Percentiles rank a stretch among this genome's conserved stretches.
phyloP scores from a whole-genome alignment of 257 asterid species.

The Nicotiana noctiflora region DNA sequence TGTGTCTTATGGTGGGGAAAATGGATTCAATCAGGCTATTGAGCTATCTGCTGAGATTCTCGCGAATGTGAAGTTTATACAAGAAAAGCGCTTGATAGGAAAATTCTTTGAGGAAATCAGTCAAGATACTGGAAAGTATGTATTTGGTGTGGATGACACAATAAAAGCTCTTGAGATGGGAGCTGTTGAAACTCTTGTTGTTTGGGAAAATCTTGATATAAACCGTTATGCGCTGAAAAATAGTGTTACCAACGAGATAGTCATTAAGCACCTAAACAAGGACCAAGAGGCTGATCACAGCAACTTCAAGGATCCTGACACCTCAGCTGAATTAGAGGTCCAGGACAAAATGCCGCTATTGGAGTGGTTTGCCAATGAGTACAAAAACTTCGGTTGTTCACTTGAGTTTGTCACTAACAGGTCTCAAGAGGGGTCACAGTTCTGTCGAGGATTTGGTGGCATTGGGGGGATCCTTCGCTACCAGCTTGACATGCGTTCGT shows the following conservation, averaged over 20 bases:
- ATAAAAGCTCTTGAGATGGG: conserved; percentile 43
- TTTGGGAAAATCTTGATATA: conserved; percentile 46
- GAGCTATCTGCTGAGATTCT: conserved; percentile 40
- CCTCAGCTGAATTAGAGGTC: conserved; percentile 31
- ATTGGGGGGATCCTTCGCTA: conserved; percentile 45
- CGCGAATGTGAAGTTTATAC: conserved; percentile 41
- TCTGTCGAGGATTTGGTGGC: conserved; percentile 47
- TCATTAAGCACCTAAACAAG: conserved; percentile 35
- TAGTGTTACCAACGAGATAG: conserved; percentile 19
- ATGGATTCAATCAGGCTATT: conserved; percentile 42
- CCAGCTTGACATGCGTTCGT: conserved; percentile 42
- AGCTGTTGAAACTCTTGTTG: conserved; percentile 39
- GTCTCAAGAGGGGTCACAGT: conserved; percentile 45
- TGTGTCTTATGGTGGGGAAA: conserved; percentile 47
- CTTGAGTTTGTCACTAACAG: conserved; percentile 43
- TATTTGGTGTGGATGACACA: conserved; percentile 43
- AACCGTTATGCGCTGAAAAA: conserved; percentile 29
- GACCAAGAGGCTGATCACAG: conserved; percentile 36
- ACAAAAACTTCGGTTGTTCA: conserved; percentile 34
- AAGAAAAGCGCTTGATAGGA: conserved; percentile 37
- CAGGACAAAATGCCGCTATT: conserved; percentile 40
- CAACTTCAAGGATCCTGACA: conserved; percentile 29
- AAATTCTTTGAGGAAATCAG: conserved; percentile 44
- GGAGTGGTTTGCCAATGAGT: conserved; percentile 47
- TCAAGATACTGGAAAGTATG: conserved; percentile 44